Base-by-base conservation (phyloP, 768 basidiomycete species). In the Gymnopilus dilepis region DNA sequence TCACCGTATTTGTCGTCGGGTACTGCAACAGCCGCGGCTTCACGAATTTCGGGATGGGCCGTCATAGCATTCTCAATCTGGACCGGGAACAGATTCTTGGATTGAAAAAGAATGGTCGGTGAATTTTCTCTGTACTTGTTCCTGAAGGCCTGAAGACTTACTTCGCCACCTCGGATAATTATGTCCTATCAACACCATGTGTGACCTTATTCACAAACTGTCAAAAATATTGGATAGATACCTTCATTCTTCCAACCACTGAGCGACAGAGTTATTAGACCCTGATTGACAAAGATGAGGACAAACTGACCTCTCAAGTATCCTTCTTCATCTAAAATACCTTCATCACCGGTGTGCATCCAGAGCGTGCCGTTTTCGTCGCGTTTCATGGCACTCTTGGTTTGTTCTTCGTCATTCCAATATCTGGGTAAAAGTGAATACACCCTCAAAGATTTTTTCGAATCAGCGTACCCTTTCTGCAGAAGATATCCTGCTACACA, bases 281-380 rank as follows among this genome's bases (percentile, higher is more conserved):
- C 62, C 31, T 52, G 19, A n/a, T 17, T 30, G 13, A 31, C 17
- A 8, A 41, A 8, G 17, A 3, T 19, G 38, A 21, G 33, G 13
- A 12, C 17, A 31, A 13, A 77, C 87, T 61, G 66, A 92, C 92
- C 86, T 65, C 76, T 74, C 19, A 94, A 71, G 73, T 94, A 94
- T 1, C 92, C 92, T 56, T 94, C 88, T 55, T 88, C 84, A 65
- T 95, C 92, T 76, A 95, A 82, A 33, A 90, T 86, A 0, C 84
- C 92, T 67, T 92, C 85, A 69, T 95, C 92, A 0, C 92, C 92
- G 0, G 90, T 92, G 72, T 89, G 83, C 87, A 94, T 92, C 92
- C 92, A 94, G 34, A 89, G 66, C 3, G 75, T 82, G 19, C 85
- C 87, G 13, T 79, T 70, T 54, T 84, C 79, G 62, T 86, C 82